These are phyloP conservation scores for Prunus fruticosa DNA, from an alignment of 306 rosid species.

Conservation along the genomic window DNA sequence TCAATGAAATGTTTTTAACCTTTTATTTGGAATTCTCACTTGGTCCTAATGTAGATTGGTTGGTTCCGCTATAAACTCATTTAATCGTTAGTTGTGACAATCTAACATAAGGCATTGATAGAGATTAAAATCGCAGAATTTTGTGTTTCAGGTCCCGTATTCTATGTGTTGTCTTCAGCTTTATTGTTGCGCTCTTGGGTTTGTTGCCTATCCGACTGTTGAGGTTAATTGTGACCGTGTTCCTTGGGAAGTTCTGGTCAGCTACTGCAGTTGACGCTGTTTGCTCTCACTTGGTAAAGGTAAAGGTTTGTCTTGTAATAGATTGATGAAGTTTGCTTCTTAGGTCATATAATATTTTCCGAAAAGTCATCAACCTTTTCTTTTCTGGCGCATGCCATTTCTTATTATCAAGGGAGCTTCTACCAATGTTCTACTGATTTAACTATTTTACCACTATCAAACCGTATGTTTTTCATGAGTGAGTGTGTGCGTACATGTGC, in stretches of 20 bases:
- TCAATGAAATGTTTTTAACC: not conserved
- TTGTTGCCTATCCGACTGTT: conserved; percentile 52
- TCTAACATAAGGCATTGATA: conserved; percentile 12
- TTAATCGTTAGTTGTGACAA: not conserved
- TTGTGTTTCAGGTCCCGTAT: conserved; percentile 57
- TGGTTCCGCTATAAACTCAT: not conserved
- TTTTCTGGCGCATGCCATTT: not conserved
- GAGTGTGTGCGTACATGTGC: not conserved
- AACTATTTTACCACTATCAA: not conserved
- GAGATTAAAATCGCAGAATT: conserved; percentile 18
- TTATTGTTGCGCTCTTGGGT: conserved; percentile 55
- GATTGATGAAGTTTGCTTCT: conserved; percentile 4
- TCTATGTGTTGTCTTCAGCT: conserved; percentile 46
- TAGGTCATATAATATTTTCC: not conserved
- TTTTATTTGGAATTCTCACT: conserved; percentile 17
- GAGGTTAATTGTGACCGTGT: conserved; percentile 49
- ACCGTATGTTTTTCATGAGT: not conserved
- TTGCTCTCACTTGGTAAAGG: conserved; percentile 88
- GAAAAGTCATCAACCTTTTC: not conserved
- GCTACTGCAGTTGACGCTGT: conserved; percentile 65
- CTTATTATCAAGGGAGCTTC: not conserved
- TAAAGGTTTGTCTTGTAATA: conserved; percentile 26
- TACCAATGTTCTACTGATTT: not conserved
- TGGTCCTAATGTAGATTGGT: conserved; percentile 6
- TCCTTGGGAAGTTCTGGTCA: conserved; percentile 78